Base-by-base conservation (phyloP, 1,139 yeast species). In the Taphrina communis region DNA sequence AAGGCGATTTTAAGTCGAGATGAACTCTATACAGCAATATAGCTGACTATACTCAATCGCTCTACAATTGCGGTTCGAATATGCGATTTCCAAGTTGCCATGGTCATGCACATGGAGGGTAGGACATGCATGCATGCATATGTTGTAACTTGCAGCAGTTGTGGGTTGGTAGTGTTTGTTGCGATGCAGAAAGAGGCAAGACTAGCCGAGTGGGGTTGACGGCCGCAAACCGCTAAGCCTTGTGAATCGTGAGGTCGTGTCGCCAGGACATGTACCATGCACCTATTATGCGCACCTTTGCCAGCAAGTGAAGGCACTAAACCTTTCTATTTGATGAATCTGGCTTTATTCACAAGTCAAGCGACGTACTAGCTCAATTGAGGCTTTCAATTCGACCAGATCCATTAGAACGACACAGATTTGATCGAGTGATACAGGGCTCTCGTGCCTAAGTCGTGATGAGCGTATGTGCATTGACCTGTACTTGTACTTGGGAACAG, bases 161-260 rank as follows among this genome's bases (percentile, higher is more conserved):
- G 31, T 25, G 4, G 17, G 17, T 17, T 0, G 4, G 31, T 25
- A 25, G 31, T 25, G 31, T 25, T 25, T 25, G 31, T 4, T 25
- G 31, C 4, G 31, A 25, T 25, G 31, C 31, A 17, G 31, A 19
- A 50, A 25, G 36, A 35, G 36, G 53, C 36, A 50, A 50, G n/a
- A 50, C 53, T 50, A 50, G 53, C 53, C 53, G 53, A 50, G 36
- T 50, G 53, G 53, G 11, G 53, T 25, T 50, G 53, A 21, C 36
- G 31, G 36, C 53, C 53, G 31, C 36, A 50, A 50, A 8, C n/a
- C 53, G 36, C 53, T 50, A 21, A 50, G 53, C 53, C 35, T 50
- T 50, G 36, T 35, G 21, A n/a, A 11, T 2, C n/a, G 36, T 8
- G n/a, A 21, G 36, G 36, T 50, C 36, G 51, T 50, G 53, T 50